Percentiles rank a stretch among this genome's conserved stretches.
Evolutionary conservation across 257 asterid genomes (phyloP).

Genomic region (Nicotiana noctiflora): DNA sequence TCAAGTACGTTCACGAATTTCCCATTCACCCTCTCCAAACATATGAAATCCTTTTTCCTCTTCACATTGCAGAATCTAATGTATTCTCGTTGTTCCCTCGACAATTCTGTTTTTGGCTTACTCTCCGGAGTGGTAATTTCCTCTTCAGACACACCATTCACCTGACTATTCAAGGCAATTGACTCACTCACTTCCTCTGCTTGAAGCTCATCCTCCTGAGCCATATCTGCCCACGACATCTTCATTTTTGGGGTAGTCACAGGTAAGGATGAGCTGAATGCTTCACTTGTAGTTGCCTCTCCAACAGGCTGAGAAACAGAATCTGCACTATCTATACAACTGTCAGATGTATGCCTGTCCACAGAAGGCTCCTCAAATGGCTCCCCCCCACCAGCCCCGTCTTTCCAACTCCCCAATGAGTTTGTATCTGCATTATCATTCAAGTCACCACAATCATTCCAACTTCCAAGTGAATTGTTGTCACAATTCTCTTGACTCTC

Average conservation of each 20-base stretch:
- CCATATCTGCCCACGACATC: constrained; percentile 98
- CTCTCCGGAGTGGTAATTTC: constrained; percentile 20
- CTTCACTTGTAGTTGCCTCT: constrained; percentile 28
- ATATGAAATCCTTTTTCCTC: constrained; percentile 32
- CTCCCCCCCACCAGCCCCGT: constrained; percentile 38
- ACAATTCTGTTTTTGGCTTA: constrained; percentile 35
- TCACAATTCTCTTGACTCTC: constrained; percentile 36
- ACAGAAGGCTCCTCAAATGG: constrained; percentile 21
- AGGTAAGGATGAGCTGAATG: constrained; percentile 24
- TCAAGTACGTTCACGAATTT: constrained; percentile 33
- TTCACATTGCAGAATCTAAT: constrained; percentile 30
- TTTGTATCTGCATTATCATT: constrained; percentile 50
- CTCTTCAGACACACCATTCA: constrained; percentile 23
- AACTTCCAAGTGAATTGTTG: constrained; percentile 38
- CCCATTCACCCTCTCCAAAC: constrained; percentile 34
- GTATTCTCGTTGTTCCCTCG: constrained; percentile 40
- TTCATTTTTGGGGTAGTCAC: constrained; percentile 29
- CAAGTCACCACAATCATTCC: constrained; percentile 33
- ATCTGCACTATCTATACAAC: neutral
- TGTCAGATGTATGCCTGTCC: neutral
- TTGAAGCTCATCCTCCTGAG: constrained; percentile 77
- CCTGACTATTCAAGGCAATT: constrained; percentile 8
- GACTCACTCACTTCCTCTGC: constrained; percentile 24
- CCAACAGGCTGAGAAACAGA: neutral
- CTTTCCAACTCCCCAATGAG: constrained; percentile 73